Conservation (phyloP, 1,139 yeast genomes). For the Kodamaea suecica region DNA sequence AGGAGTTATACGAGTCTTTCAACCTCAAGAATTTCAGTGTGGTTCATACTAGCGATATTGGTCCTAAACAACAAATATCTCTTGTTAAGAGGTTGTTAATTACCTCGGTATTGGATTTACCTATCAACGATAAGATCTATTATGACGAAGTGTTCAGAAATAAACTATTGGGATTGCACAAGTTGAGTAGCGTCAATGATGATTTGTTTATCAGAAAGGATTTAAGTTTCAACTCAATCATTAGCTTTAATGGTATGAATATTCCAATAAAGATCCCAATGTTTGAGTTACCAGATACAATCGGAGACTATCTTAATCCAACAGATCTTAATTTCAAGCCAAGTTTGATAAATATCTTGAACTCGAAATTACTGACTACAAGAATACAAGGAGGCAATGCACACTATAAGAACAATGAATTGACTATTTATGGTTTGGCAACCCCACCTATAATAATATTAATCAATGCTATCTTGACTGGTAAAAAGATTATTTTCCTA, state of each 20-base stretch:
- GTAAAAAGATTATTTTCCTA: conserved; percentile 51
- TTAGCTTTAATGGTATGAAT: conserved; percentile 38
- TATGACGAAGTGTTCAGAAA: conserved; percentile 39
- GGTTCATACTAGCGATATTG: conserved; percentile 23
- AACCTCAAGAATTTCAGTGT: conserved; percentile 34
- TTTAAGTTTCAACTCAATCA: conserved; percentile 41
- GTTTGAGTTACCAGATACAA: conserved; percentile 37
- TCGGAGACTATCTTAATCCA: conserved; percentile 50
- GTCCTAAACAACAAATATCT: conserved; percentile 19
- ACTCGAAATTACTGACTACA: conserved; percentile 31
- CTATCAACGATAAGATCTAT: conserved; percentile 44
- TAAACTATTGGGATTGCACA: conserved; percentile 39
- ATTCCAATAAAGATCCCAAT: conserved; percentile 45
- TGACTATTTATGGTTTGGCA: conserved; percentile 52
- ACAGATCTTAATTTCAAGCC: conserved; percentile 45
- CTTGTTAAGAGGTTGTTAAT: conserved; percentile 39
- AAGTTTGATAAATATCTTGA: conserved; percentile 37
- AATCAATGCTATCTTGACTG: conserved; percentile 57
- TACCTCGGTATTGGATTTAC: conserved; percentile 46
- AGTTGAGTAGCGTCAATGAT: conserved; percentile 21
- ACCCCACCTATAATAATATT: conserved; percentile 59
- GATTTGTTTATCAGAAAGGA: conserved; percentile 44
- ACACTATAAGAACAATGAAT: conserved; percentile 30
- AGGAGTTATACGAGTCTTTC: conserved; percentile 35
- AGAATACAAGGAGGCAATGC: conserved; percentile 10